Conservation (phyloP, 148 eudicot species). For the Camellia japonica region DNA sequence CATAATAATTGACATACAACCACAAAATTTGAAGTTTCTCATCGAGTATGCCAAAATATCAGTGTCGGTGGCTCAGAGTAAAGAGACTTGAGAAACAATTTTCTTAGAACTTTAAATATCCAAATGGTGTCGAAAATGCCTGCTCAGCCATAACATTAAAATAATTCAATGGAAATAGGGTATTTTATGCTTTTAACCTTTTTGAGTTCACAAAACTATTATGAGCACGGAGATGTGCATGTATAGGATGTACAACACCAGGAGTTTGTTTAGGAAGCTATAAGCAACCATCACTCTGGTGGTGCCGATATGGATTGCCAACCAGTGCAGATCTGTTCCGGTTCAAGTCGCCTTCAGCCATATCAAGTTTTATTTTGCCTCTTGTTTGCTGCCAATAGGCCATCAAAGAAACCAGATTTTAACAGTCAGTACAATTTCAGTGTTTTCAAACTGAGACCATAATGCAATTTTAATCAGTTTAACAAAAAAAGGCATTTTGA, state of each 20-base stretch:
- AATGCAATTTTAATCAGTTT: neutral
- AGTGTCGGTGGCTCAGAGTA: neutral
- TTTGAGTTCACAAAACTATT: neutral
- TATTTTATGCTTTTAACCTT: neutral
- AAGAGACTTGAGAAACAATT: neutral
- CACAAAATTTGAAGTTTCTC: neutral
- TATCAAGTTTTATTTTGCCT: conserved; percentile 38
- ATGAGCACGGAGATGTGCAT: neutral
- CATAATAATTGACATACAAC: neutral
- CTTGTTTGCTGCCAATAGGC: conserved; percentile 42
- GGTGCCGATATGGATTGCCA: conserved; percentile 30
- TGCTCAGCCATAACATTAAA: neutral
- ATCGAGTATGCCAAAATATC: neutral
- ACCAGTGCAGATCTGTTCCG: conserved; percentile 37
- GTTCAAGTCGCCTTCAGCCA: conserved; percentile 52
- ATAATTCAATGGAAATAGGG: neutral
- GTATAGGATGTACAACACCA: neutral
- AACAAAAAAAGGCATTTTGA: neutral
- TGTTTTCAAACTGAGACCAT: neutral
- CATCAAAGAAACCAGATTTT: neutral
- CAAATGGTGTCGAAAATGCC: neutral
- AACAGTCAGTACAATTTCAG: neutral
- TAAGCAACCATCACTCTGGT: conserved; percentile 17
- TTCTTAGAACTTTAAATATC: neutral
- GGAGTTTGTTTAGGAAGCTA: neutral